These are phyloP conservation scores for Linnemannia schmuckeri DNA, from an alignment of 192 early-diverging fungal genomes.

Conservation along the genomic window DNA sequence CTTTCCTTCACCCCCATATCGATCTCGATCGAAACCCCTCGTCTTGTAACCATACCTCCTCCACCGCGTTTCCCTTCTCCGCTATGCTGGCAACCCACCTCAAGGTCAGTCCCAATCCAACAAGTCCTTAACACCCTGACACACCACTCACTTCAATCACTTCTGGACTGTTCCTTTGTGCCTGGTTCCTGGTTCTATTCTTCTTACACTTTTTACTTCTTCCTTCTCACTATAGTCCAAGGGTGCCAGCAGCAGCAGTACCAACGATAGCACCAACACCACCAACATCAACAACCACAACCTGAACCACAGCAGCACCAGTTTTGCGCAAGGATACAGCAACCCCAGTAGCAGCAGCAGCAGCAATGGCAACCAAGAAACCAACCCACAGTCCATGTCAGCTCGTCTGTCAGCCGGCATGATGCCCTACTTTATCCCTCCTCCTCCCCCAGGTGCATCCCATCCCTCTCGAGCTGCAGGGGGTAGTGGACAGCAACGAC, in stretches of 20 bases:
- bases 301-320: not conserved
- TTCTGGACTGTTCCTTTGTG: not conserved
- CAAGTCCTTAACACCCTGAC: not conserved
- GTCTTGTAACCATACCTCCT: not conserved
- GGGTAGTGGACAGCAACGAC: not conserved
- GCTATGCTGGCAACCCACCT: slow-evolving; percentile 14
- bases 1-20: not conserved
- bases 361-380: slow-evolving; percentile 6
- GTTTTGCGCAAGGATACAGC: not conserved
- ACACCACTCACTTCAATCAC: not conserved
- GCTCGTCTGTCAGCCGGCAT: slow-evolving; percentile 50
- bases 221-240: not conserved
- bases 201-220: not conserved
- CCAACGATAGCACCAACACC: slow-evolving; percentile 5
- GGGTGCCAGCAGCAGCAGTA: slow-evolving; percentile 10
- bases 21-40: not conserved
- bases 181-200: not conserved
- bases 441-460: slow-evolving; percentile 17
- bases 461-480: not conserved
- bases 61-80: not conserved
- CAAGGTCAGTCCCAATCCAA: slow-evolving; percentile 20
- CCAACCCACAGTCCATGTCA: slow-evolving; percentile 36
- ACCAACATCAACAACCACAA: not conserved
- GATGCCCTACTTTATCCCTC: slow-evolving; percentile 52
- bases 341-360: not conserved